Conservation (phyloP, 768 basidiomycete genomes). For the Lactarius vividus region DNA sequence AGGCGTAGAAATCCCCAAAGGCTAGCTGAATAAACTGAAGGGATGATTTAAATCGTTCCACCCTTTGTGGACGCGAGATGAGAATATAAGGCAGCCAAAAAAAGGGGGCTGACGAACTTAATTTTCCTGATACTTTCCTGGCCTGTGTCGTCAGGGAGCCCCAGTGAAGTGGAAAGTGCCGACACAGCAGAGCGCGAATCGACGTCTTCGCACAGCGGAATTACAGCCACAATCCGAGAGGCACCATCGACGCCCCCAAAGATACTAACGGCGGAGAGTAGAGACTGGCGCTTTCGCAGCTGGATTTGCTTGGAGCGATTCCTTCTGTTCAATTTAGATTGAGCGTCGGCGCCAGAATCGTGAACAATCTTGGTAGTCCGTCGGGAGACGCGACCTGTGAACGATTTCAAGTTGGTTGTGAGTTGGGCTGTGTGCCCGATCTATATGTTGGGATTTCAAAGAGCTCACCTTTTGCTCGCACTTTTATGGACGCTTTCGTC, state of each 20-base stretch:
- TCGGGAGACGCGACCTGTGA: slow-evolving; percentile 55
- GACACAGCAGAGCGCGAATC: slow-evolving; percentile 48
- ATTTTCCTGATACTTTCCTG: slow-evolving; percentile 61
- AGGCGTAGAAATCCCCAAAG: slow-evolving; percentile 67
- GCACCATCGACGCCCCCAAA: slow-evolving; percentile 76
- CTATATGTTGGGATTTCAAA: not conserved
- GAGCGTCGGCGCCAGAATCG: slow-evolving; percentile 52
- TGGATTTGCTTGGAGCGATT: slow-evolving; percentile 87
- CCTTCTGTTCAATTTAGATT: slow-evolving; percentile 73
- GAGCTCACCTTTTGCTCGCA: slow-evolving; percentile 72
- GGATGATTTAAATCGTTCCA: slow-evolving; percentile 86
- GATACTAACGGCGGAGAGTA: slow-evolving; percentile 70
- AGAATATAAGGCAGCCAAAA: slow-evolving; percentile 12
- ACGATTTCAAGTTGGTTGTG: not conserved
- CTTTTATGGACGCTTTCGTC: slow-evolving; percentile 79
- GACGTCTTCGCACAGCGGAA: slow-evolving; percentile 77
- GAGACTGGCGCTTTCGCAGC: slow-evolving; percentile 60
- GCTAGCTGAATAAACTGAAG: slow-evolving; percentile 82
- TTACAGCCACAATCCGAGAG: slow-evolving; percentile 83
- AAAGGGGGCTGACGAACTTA: slow-evolving; percentile 47
- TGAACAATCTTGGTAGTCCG: slow-evolving; percentile 52
- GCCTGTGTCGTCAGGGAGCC: slow-evolving; percentile 51
- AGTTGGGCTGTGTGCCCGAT: not conserved
- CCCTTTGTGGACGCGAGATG: slow-evolving; percentile 44
- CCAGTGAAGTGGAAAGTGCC: slow-evolving; percentile 59